phyloP scores from a whole-genome alignment of 2,329 filamentous ascomycete species.

The Rutstroemia sp. region DNA sequence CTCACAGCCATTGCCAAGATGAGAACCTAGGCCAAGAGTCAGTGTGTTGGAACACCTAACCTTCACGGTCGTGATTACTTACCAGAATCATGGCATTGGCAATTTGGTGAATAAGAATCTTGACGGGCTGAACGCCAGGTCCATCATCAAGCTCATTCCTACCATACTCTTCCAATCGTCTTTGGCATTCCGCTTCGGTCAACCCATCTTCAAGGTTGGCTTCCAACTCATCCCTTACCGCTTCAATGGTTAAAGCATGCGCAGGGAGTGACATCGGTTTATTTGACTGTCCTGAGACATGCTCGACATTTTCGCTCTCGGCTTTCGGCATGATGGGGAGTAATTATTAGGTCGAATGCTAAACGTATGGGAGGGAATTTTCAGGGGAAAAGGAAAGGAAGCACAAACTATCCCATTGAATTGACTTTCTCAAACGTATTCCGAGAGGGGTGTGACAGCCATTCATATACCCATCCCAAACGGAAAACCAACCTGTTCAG shows the following conservation, averaged over 20 bases:
- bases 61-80: slow-evolving; percentile 6
- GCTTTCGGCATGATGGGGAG: slow-evolving; percentile 1
- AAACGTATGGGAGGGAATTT: no score
- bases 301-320: slow-evolving; percentile 11
- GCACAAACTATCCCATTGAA: no score
- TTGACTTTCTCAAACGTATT: no score
- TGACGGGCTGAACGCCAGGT: slow-evolving; percentile 50
- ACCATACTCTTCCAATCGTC: slow-evolving; percentile 49
- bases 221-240: slow-evolving; percentile 46
- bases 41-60: slow-evolving; percentile 26
- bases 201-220: slow-evolving; percentile 53
- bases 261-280: slow-evolving; percentile 53
- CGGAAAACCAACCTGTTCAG: no score
- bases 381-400: no score
- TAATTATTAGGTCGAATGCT: not conserved
- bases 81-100: slow-evolving; percentile 63
- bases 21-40: slow-evolving; percentile 34
- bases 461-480: no score
- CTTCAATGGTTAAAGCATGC: slow-evolving; percentile 49
- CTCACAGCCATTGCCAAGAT: slow-evolving; percentile 51
- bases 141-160: slow-evolving; percentile 56
- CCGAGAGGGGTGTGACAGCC: no score
- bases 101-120: slow-evolving; percentile 59
- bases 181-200: slow-evolving; percentile 43
- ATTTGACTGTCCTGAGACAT: slow-evolving; percentile 39